phyloP scores from a whole-genome alignment of 1,284 basidiomycete genomes.

The Ceratobasidium sp. region DNA sequence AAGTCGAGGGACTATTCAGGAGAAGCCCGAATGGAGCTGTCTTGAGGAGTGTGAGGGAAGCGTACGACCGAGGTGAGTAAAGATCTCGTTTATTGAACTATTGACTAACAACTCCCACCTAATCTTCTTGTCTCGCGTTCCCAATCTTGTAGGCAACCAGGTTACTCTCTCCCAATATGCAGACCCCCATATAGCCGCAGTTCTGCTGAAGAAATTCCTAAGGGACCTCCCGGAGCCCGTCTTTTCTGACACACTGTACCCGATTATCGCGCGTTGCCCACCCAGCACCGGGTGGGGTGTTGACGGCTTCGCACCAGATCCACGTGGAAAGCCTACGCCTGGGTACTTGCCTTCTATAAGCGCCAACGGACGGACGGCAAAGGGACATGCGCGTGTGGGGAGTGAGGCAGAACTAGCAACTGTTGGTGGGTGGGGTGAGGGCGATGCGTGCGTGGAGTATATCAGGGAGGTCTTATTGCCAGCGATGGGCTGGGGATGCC shows the following conservation, averaged over 20 bases:
- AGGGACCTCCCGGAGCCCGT: conserved; percentile 81
- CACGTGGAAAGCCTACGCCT: conserved; percentile 23
- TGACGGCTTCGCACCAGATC: conserved; percentile 28
- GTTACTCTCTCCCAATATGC: conserved; percentile 78
- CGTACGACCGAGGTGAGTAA: conserved; percentile 77
- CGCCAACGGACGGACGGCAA: not conserved
- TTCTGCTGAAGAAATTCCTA: conserved; percentile 85
- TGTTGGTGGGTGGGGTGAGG: conserved; percentile 43
- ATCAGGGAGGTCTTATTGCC: conserved; percentile 75
- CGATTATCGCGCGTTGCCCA: conserved; percentile 76
- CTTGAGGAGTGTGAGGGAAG: conserved; percentile 78
- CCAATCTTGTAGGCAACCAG: conserved; percentile 68
- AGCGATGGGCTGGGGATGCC: conserved; percentile 69
- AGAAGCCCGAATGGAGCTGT: conserved; percentile 78
- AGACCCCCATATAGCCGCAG: conserved; percentile 84
- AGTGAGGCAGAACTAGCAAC: conserved; percentile 41
- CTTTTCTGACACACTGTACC: conserved; percentile 76
- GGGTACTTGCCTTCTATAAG: not conserved
- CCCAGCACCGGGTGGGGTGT: conserved; percentile 42
- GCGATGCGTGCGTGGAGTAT: conserved; percentile 62
- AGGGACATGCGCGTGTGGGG: conserved; percentile 38
- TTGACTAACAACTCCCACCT: not conserved
- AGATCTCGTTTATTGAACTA: not conserved
- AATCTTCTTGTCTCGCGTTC: not conserved
- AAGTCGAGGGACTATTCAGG: conserved; percentile 83